Base-by-base conservation (phyloP, 495 filamentous ascomycete genomes). In the Xylaria telfairii region DNA sequence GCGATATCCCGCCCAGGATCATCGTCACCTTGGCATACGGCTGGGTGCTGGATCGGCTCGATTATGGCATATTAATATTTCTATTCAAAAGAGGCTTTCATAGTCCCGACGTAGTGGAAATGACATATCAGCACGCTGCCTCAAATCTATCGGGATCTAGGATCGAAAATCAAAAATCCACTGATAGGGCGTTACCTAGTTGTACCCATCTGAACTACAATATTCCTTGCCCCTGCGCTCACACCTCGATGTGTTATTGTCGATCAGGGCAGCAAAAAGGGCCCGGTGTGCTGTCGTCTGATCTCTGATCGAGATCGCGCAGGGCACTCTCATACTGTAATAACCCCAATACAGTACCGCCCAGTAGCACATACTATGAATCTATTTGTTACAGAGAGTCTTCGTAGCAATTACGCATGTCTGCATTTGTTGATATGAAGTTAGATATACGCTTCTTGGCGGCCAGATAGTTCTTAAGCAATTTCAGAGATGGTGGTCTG, bases 291-390 rank as follows among this genome's bases (percentile, higher is more conserved):
- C 30, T n/a, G 17, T 47, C 28, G 32, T 24, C 24, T 51, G 61
- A 49, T 28, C 15, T 34, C 8, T 49, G 19, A 66, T 66, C 64
- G 64, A 54, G 47, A 66, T 66, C 47, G 34, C n/a, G 26, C 37
- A 26, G 10, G n/a, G 37, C 8, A 10, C 12, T 17, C 37, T 62
- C 42, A 3, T 34, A n/a, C n/a, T n/a, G n/a, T 34, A 19, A n/a
- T 13, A 8, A 10, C 56, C 56, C 17, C 30, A 37, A 54, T 28
- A 30, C 26, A 2, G 21, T 53, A 26, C 30, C 15, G 7, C 56
- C 17, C 5, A 12, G 2, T 30, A 54, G 12, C 8, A 17, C 13
- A 15, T 4, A 24, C n/a, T 3, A 6, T 21, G n/a, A 49, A 49
- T 49, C 30, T 12, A 6, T 54, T 30, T 54, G 24, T 30, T 17